phyloP scores from a whole-genome alignment of 2,329 filamentous ascomycete species.

The Phyllosticta citrichinensis region DNA sequence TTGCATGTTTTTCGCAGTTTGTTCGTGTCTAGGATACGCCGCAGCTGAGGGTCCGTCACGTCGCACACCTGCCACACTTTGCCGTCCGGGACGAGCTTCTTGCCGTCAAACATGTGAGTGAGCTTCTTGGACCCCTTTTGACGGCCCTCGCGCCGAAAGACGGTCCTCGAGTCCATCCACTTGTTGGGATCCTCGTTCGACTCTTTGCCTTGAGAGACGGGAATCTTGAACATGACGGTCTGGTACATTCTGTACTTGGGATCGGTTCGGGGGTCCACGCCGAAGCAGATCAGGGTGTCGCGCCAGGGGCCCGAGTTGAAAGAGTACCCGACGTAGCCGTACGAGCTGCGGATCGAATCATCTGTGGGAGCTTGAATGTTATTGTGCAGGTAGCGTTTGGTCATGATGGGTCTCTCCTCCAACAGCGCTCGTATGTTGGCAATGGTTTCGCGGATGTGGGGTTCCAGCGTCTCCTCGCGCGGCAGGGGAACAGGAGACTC shows the following conservation, averaged over 20 bases:
- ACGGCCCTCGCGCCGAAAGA: conserved; percentile 6
- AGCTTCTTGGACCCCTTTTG: conserved; percentile 15
- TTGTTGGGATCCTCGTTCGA: conserved; percentile 8
- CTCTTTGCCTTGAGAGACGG: conserved; percentile 1
- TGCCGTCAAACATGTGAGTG: conserved; percentile 76
- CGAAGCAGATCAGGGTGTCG: conserved; percentile 76
- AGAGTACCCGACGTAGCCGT: conserved; percentile 81
- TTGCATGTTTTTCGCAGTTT: conserved; percentile 39
- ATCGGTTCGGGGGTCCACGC: conserved; percentile 72
- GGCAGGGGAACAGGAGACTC: conserved; percentile 48
- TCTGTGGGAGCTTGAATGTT: conserved; percentile 47
- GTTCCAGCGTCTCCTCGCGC: conserved; percentile 39
- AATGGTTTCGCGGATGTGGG: conserved; percentile 55
- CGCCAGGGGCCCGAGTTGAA: conserved; percentile 90
- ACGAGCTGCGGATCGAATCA: conserved; percentile 57
- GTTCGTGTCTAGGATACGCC: conserved; percentile 53
- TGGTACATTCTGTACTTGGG: conserved; percentile 75
- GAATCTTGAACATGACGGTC: conserved; percentile 74
- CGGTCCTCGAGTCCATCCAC: conserved; percentile 15
- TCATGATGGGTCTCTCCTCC: conserved; percentile 71
- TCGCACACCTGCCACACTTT: conserved; percentile 95
- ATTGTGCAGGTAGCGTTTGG: conserved; percentile 71
- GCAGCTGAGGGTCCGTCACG: conserved; percentile 69
- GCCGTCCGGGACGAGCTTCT: conserved; percentile 63
- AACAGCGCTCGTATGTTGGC: conserved; percentile 55